Percentiles rank a stretch among this genome's conserved stretches.
Conservation (phyloP, 345 rosid species). For the Orychophragmus violaceus region DNA sequence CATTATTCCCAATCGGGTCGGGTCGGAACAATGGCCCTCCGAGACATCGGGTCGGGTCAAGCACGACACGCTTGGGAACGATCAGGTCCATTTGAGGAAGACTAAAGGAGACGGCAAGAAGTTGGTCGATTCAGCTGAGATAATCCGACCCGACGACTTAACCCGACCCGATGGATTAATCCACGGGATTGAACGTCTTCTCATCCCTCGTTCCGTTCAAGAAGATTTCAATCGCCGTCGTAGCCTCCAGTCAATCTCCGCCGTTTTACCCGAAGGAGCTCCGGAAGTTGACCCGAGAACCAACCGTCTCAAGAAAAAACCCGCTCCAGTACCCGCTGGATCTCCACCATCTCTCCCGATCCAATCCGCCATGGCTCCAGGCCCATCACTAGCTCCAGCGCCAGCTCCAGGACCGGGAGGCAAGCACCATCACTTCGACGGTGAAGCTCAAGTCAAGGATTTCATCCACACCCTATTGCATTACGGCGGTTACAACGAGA, state of each 20-base stretch:
- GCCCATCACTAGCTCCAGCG: slow-evolving; percentile 70
- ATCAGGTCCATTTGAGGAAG: slow-evolving; percentile 36
- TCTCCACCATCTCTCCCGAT: slow-evolving; percentile 49
- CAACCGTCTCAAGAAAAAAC: slow-evolving; percentile 49
- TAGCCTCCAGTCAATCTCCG: slow-evolving; percentile 54
- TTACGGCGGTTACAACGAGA: slow-evolving; percentile 75
- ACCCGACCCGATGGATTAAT: slow-evolving; percentile 70
- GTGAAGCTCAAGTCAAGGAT: slow-evolving; percentile 62
- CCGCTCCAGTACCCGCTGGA: slow-evolving; percentile 38
- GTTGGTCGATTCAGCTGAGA: slow-evolving; percentile 37
- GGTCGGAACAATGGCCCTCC: slow-evolving; percentile 33
- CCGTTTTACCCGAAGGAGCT: slow-evolving; percentile 64
- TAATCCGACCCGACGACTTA: slow-evolving; percentile 39
- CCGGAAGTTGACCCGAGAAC: slow-evolving; percentile 71
- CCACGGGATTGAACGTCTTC: slow-evolving; percentile 61
- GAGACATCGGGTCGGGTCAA: slow-evolving; percentile 16
- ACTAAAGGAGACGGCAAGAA: slow-evolving; percentile 21
- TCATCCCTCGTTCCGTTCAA: slow-evolving; percentile 69
- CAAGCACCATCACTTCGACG: slow-evolving; percentile 56
- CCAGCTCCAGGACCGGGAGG: slow-evolving; percentile 88
- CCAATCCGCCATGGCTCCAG: slow-evolving; percentile 67
- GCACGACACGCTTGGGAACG: slow-evolving; percentile 37
- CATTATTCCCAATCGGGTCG: slow-evolving; percentile 50
- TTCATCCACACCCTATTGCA: slow-evolving; percentile 62
- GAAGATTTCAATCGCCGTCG: slow-evolving; percentile 60